Conservation (phyloP, 2,329 filamentous ascomycete genomes). For the Aureobasidium sp. region DNA sequence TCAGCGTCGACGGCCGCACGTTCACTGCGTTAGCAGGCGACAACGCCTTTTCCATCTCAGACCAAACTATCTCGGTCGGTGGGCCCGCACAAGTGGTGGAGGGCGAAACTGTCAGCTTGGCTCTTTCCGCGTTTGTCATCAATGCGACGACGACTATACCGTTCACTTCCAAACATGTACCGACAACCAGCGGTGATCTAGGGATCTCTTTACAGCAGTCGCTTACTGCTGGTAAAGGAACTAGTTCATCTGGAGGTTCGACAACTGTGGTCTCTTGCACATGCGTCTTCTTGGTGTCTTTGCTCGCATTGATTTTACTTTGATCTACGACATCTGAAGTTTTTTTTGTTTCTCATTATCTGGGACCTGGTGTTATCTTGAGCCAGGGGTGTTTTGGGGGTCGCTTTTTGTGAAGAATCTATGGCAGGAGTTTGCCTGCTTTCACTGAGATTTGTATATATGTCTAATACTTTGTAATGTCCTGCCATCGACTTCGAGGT, state of each 20-base stretch:
- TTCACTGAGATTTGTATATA: no score
- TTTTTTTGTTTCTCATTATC: neutral
- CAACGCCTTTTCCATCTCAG: conserved; percentile 3
- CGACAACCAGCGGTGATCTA: neutral
- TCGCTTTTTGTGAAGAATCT: neutral
- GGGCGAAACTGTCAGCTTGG: conserved; percentile 11
- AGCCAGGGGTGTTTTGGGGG: neutral
- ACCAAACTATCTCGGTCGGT: neutral
- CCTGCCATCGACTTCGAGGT: no score
- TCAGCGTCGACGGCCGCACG: neutral
- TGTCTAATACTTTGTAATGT: no score
- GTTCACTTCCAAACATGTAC: neutral
- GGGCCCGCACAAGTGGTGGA: neutral
- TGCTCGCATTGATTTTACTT: neutral
- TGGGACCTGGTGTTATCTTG: neutral
- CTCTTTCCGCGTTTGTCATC: neutral
- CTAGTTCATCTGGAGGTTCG: neutral
- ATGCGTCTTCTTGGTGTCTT: neutral
- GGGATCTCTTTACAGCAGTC: neutral
- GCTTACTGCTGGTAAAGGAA: neutral
- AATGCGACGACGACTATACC: conserved; percentile 5
- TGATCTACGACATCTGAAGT: neutral
- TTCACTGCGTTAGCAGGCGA: conserved; percentile 7
- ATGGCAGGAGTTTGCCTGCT: neutral
- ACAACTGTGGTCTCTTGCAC: neutral